Percentiles rank a stretch among this genome's conserved stretches.
Evolutionary conservation across 305 asterid species (phyloP).

Genomic region (Caryopteris hybrid): DNA sequence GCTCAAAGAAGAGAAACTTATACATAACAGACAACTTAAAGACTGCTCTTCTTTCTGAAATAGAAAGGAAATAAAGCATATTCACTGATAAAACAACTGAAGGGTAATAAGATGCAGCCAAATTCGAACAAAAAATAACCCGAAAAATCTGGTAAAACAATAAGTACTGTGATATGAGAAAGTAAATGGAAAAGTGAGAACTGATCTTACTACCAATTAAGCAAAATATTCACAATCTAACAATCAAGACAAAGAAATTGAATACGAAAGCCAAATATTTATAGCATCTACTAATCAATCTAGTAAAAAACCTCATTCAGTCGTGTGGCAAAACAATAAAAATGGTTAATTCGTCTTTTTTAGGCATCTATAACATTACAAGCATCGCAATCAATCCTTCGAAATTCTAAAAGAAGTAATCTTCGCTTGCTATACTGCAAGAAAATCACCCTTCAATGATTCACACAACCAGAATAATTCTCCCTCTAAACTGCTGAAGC

Average conservation of each 20-base stretch:
- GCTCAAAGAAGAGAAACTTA: constrained; percentile 6
- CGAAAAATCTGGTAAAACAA: constrained; percentile 5
- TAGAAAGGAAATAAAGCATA: constrained; percentile 9
- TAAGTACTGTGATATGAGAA: not conserved
- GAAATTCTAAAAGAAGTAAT: not conserved
- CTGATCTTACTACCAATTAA: not conserved
- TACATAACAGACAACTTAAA: constrained; percentile 8
- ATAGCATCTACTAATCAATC: constrained; percentile 6
- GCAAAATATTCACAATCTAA: not conserved
- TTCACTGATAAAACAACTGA: constrained; percentile 5
- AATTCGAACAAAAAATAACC: constrained; percentile 16
- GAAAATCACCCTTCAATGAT: not conserved
- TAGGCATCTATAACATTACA: not conserved
- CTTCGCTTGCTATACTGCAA: not conserved
- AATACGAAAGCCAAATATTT: not conserved
- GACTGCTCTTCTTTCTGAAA: not conserved
- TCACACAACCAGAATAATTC: not conserved
- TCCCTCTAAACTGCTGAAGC: not conserved
- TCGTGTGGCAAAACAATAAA: not conserved
- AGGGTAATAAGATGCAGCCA: constrained; percentile 5
- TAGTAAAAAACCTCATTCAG: not conserved
- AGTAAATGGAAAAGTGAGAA: constrained; percentile 13
- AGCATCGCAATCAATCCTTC: constrained; percentile 8
- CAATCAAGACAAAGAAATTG: constrained; percentile 14
- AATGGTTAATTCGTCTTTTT: not conserved